Evolutionary conservation across 495 filamentous ascomycete genomes (phyloP).

Genomic region (Trichoderma asperelloides): DNA sequence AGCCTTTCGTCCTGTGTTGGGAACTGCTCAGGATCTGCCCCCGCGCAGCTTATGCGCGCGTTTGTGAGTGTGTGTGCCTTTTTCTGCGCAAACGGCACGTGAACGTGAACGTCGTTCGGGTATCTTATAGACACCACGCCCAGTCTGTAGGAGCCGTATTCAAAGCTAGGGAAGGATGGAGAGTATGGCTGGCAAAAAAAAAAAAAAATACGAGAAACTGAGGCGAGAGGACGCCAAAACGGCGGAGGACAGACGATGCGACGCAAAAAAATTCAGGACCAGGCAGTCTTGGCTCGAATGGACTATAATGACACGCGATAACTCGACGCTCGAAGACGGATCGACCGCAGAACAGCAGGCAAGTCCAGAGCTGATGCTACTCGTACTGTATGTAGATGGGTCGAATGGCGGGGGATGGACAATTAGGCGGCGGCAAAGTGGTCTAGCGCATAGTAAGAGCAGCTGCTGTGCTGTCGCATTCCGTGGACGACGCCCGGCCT

Average conservation of each 20-base stretch:
- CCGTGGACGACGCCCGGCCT: background rate
- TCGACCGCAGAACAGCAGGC: background rate
- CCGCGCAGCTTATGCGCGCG: conserved; percentile 5
- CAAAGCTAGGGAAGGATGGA: background rate
- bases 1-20: conserved; percentile 1
- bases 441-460: background rate
- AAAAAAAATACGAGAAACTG: background rate
- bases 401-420: background rate
- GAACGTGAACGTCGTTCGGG: background rate
- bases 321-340: background rate
- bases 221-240: background rate
- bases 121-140: conserved; percentile 1
- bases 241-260: background rate
- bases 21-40: background rate
- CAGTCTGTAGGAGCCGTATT: background rate
- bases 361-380: background rate
- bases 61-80: background rate
- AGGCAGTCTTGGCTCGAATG: background rate
- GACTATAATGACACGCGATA: background rate
- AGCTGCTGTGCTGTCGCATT: background rate
- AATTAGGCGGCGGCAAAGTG: conserved; percentile 4
- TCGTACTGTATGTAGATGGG: conserved; percentile 4
- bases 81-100: conserved; percentile 1
- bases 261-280: background rate
- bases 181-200: background rate